Evolutionary conservation across 805 yeast species (phyloP).

Genomic region (Limtongozyma cylindracea): DNA sequence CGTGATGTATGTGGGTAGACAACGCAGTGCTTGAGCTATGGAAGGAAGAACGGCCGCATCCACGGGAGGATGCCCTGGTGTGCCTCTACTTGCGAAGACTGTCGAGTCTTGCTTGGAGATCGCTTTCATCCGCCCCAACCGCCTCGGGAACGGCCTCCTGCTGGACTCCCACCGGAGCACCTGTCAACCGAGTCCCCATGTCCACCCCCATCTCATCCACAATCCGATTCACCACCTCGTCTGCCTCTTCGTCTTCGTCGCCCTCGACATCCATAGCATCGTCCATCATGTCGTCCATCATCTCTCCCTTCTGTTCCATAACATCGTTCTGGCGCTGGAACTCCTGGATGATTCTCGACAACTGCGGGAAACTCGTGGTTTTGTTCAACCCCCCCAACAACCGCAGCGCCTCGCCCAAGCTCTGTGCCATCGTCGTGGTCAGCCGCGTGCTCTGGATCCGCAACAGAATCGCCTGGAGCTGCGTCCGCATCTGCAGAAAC

Average conservation of each 20-base stretch:
- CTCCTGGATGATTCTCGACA: conserved; percentile 80
- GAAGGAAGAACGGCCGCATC: too few species aligned
- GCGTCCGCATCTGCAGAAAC: conserved; percentile 85
- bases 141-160: conserved; percentile 26
- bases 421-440: conserved; percentile 83
- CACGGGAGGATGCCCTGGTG: too few species aligned
- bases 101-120: conserved; percentile 69
- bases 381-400: conserved; percentile 71
- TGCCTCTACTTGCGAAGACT: conserved; percentile 46
- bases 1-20: too few species aligned
- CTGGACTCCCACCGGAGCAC: conserved; percentile 13
- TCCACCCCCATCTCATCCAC: conserved; percentile 93
- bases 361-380: conserved; percentile 74
- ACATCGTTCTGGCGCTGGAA: conserved; percentile 84
- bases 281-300: conserved; percentile 96
- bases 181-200: conserved; percentile 22
- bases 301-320: conserved; percentile 97
- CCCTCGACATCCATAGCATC: conserved; percentile 82
- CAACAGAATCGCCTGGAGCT: conserved; percentile 79
- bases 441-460: conserved; percentile 83
- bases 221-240: conserved; percentile 75
- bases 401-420: conserved; percentile 85
- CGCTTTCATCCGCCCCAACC: conserved; percentile 38
- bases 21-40: too few species aligned
- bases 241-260: conserved; percentile 60